These are phyloP conservation scores for Cordyceps sp. DNA, from an alignment of 2,329 filamentous ascomycete genomes.

Conservation along the genomic window DNA sequence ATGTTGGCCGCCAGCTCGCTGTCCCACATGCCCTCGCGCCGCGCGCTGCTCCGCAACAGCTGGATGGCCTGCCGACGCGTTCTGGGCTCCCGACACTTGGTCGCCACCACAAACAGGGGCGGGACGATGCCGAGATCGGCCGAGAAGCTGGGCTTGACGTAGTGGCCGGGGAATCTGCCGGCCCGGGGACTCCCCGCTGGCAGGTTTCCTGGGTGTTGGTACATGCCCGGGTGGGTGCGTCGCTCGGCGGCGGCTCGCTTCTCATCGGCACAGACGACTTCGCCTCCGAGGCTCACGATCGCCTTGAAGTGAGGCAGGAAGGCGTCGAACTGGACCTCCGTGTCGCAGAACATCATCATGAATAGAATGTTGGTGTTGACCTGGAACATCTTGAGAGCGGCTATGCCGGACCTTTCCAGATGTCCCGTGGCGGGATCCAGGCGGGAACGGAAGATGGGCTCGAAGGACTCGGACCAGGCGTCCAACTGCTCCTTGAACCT, in stretches of 20 bases:
- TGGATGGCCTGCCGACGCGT: conserved; percentile 44
- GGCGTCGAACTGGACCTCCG: conserved; percentile 39
- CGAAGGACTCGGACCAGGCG: conserved; percentile 39
- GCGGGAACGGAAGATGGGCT: conserved; percentile 33
- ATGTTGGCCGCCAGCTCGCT: conserved; percentile 40
- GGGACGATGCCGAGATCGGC: conserved; percentile 48
- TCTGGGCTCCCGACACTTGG: conserved; percentile 42
- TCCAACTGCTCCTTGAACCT: conserved; percentile 33
- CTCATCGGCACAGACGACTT: conserved; percentile 43
- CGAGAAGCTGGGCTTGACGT: conserved; percentile 46
- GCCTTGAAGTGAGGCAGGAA: conserved; percentile 33
- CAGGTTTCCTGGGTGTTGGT: conserved; percentile 18
- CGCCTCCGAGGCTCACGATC: conserved; percentile 39
- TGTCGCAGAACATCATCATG: conserved; percentile 42
- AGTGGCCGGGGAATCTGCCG: conserved; percentile 25
- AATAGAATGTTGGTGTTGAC: conserved; percentile 41
- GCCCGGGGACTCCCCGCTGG: conserved; percentile 20
- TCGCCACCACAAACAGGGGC: conserved; percentile 48
- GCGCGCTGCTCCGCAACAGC: conserved; percentile 39
- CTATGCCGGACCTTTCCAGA: conserved; percentile 42
- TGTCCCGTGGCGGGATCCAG: conserved; percentile 28
- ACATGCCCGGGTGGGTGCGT: conserved; percentile 26
- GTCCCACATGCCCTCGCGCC: conserved; percentile 56
- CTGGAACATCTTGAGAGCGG: conserved; percentile 45
- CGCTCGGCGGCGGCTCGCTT: conserved; percentile 27